Base-by-base conservation (phyloP, 2,329 filamentous ascomycete genomes). In the Botryosphaeria dothidea region DNA sequence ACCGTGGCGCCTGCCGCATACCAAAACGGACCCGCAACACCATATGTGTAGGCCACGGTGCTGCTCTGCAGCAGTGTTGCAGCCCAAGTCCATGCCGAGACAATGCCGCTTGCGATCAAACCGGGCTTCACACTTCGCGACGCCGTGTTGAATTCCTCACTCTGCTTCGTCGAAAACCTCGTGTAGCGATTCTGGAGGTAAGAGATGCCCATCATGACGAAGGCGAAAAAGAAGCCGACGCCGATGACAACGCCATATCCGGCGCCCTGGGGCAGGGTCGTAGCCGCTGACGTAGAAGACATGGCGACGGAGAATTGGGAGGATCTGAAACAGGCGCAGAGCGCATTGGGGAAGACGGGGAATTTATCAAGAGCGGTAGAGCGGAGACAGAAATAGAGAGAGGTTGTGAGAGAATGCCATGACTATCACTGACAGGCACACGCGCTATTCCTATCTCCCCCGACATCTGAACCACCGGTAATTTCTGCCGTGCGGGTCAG, bases 91-190 rank as follows among this genome's bases (percentile, higher is more conserved):
- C 60, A 63, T 17, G 60, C 60, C 25, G 46, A 52, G 9, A 85
- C 80, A 0, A 85, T 83, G 4, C 83, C 83, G 0, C 83, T 85
- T 1, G 83, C 80, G 11, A 83, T 85, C 27, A 85, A 67, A 0
- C 84, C 84, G 0, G 82, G 83, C 2, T 81, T 78, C 0, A 86
- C 82, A 8, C 75, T 79, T 4, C 83, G 79, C 60, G 85, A 85
- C 1, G 83, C 83, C 0, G 81, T 83, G 78, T 85, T 85, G 70
- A 85, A 85, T 82, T 84, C 85, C 70, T 86, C 84, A 0, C 82
- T 84, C 23, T 85, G 82, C 66, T 85, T 83, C 0, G 60, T 63
- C 2, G 60, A 63, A 8, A 63, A 63, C n/a, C 34, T 29, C 4
- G 60, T 63, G 48, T 75, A 51, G 72, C 73, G 15, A 71, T n/a